A percentile compares a stretch with the other conserved stretches of the same genome.
Evolutionary conservation across 1,284 basidiomycete genomes (phyloP).

Genomic region (Chondrostereum purpureum): DNA sequence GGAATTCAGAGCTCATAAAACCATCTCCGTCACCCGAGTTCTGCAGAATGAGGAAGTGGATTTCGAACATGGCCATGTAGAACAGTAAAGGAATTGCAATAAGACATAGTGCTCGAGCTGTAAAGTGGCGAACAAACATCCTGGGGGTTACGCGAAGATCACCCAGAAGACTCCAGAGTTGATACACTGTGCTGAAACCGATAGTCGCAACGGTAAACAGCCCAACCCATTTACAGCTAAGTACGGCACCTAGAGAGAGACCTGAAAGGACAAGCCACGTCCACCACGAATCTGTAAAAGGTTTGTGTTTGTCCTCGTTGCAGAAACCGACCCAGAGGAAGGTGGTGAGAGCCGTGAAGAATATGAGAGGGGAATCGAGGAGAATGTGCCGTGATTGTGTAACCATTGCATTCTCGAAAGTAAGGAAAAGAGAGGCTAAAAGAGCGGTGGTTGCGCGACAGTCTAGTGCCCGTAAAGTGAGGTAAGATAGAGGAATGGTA

Average conservation of each 20-base stretch:
- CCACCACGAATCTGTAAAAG: constrained; percentile 92
- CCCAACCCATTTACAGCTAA: constrained; percentile 97
- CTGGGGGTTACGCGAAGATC: constrained; percentile 77
- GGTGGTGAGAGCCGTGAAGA: constrained; percentile 90
- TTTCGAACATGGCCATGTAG: constrained; percentile 94
- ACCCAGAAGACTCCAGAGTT: constrained; percentile 89
- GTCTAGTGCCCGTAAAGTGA: constrained; percentile 89
- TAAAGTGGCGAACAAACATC: constrained; percentile 79
- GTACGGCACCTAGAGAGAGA: constrained; percentile 84
- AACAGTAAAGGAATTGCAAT: constrained; percentile 81
- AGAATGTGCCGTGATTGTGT: constrained; percentile 97
- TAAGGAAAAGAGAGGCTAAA: constrained; percentile 85
- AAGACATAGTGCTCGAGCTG: constrained; percentile 83
- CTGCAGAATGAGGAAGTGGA: constrained; percentile 88
- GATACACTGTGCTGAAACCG: constrained; percentile 78
- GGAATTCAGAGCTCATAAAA: constrained; percentile 99
- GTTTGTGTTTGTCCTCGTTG: constrained; percentile 78
- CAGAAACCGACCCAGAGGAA: constrained; percentile 89
- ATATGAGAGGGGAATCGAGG: constrained; percentile 94
- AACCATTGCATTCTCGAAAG: constrained; percentile 93
- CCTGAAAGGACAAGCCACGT: constrained; percentile 86
- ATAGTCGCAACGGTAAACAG: constrained; percentile 98
- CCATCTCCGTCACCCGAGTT: constrained; percentile 95
- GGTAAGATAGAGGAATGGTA: constrained; percentile 86
- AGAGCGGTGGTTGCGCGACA: constrained; percentile 87